Evolutionary conservation across 1,284 basidiomycete genomes (phyloP).

Genomic region (Ceratobasidium sp.): DNA sequence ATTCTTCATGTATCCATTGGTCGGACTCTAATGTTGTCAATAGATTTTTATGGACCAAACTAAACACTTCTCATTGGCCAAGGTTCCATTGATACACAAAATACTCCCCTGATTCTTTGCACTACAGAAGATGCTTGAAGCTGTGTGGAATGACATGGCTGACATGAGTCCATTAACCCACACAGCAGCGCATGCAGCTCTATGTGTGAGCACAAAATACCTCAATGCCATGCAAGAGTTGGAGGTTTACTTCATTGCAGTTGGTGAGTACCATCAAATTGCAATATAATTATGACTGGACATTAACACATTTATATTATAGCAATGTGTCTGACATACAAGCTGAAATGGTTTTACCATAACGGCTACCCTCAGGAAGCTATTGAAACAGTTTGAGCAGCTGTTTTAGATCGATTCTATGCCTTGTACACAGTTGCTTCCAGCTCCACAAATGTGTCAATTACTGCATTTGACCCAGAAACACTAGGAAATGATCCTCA

Average conservation of each 20-base stretch:
- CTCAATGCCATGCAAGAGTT: neutral
- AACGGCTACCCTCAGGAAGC: conserved; percentile 8
- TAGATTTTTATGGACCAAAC: conserved; percentile 25
- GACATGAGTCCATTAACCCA: conserved; percentile 19
- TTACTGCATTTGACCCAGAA: too few species aligned
- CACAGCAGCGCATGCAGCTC: conserved; percentile 10
- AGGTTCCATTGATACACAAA: conserved; percentile 7
- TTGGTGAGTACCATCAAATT: conserved; percentile 3
- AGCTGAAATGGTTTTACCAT: conserved; percentile 16
- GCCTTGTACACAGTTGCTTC: too few species aligned
- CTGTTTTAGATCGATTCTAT: too few species aligned
- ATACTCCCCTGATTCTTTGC: neutral
- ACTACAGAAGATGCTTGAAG: neutral
- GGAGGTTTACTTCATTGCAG: conserved; percentile 5
- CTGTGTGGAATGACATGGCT: neutral
- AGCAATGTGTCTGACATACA: conserved; percentile 8
- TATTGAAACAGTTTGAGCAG: too few species aligned
- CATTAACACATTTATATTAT: neutral
- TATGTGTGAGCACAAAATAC: neutral
- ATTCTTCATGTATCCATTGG: neutral
- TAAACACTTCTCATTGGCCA: conserved; percentile 5
- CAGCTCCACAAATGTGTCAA: too few species aligned
- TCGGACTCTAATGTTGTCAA: neutral
- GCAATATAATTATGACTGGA: neutral
- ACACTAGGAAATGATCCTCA: too few species aligned